A percentile compares a stretch with the other conserved stretches of the same genome.
These are phyloP conservation scores for Aspergillus fructus DNA, from an alignment of 2,329 filamentous ascomycete genomes.

Conservation along the genomic window DNA sequence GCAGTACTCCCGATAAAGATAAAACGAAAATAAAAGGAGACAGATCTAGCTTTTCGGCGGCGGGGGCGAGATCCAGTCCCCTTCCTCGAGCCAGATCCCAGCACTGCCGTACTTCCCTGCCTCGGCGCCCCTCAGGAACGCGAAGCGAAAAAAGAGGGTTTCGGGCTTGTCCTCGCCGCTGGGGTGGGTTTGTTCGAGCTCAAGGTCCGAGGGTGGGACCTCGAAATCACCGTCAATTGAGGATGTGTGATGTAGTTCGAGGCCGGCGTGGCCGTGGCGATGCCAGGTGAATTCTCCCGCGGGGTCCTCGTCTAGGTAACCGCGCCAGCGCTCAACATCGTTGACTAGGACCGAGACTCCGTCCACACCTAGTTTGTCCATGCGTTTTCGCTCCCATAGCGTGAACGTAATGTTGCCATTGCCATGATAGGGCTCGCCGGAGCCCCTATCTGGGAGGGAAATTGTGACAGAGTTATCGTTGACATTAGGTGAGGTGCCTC, in stretches of 20 bases:
- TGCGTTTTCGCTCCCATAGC: slow-evolving; percentile 42
- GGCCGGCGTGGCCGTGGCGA: slow-evolving; percentile 39
- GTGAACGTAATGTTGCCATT: slow-evolving; percentile 49
- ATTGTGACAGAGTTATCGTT: slow-evolving; percentile 47
- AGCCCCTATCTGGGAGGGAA: slow-evolving; percentile 40
- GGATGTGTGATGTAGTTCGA: slow-evolving; percentile 33
- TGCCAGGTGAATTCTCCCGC: slow-evolving; percentile 53
- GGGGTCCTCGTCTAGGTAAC: slow-evolving; percentile 53
- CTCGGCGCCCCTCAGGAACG: slow-evolving; percentile 43
- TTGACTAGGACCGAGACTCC: slow-evolving; percentile 62
- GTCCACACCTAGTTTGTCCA: slow-evolving; percentile 47
- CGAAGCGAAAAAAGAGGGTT: slow-evolving; percentile 49
- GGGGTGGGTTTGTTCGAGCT: slow-evolving; percentile 15
- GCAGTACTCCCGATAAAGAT: neutral
- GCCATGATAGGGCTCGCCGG: slow-evolving; percentile 32
- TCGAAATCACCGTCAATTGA: slow-evolving; percentile 25
- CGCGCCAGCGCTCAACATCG: slow-evolving; percentile 62
- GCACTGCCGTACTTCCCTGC: slow-evolving; percentile 40
- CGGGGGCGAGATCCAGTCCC: slow-evolving; percentile 33
- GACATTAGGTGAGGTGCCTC: slow-evolving; percentile 53
- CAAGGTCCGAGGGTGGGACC: slow-evolving; percentile 9
- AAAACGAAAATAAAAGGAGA: neutral
- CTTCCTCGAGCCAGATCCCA: slow-evolving; percentile 42
- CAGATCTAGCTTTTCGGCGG: slow-evolving; percentile 25
- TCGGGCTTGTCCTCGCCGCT: slow-evolving; percentile 34